These are phyloP conservation scores for Andrographis paniculata DNA, from an alignment of 305 asterid species.

Conservation along the genomic window DNA sequence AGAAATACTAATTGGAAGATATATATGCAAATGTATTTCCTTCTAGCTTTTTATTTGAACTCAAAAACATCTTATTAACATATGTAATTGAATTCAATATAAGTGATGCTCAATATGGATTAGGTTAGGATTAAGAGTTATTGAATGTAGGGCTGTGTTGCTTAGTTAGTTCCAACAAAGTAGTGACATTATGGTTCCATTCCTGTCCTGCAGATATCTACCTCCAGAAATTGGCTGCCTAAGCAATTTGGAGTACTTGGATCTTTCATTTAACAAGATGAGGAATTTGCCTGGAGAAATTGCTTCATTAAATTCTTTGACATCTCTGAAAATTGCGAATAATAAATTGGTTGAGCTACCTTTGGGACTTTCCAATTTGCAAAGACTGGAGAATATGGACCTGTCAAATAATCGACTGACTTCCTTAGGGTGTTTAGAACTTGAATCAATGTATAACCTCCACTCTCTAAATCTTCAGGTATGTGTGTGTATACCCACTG, in stretches of 20 bases:
- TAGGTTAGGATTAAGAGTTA: background rate
- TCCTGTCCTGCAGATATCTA: slow-evolving; percentile 57
- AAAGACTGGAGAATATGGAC: slow-evolving; percentile 75
- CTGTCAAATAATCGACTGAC: slow-evolving; percentile 69
- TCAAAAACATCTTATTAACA: too few species aligned
- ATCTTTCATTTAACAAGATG: slow-evolving; percentile 87
- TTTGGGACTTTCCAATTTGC: slow-evolving; percentile 45
- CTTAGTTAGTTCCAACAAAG: slow-evolving; percentile 5
- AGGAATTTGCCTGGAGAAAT: slow-evolving; percentile 80
- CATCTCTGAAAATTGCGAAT: slow-evolving; percentile 60
- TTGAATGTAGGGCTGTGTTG: slow-evolving; percentile 9
- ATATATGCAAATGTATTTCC: too few species aligned
- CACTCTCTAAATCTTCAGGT: slow-evolving; percentile 74
- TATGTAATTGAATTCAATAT: slow-evolving; percentile 1
- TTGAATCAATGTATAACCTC: slow-evolving; percentile 65
- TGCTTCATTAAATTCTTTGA: slow-evolving; percentile 44
- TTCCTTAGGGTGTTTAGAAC: slow-evolving; percentile 62
- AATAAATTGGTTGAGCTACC: slow-evolving; percentile 78
- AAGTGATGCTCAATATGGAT: background rate
- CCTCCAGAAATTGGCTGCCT: slow-evolving; percentile 91
- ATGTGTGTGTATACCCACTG: slow-evolving; percentile 21
- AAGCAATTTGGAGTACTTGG: slow-evolving; percentile 62
- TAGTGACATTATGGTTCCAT: background rate
- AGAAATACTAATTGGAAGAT: background rate
- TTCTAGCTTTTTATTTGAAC: too few species aligned